A percentile compares a stretch with the other conserved stretches of the same genome.
Evolutionary conservation across 345 rosid species (phyloP).

Genomic region (Raphanus sativus): DNA sequence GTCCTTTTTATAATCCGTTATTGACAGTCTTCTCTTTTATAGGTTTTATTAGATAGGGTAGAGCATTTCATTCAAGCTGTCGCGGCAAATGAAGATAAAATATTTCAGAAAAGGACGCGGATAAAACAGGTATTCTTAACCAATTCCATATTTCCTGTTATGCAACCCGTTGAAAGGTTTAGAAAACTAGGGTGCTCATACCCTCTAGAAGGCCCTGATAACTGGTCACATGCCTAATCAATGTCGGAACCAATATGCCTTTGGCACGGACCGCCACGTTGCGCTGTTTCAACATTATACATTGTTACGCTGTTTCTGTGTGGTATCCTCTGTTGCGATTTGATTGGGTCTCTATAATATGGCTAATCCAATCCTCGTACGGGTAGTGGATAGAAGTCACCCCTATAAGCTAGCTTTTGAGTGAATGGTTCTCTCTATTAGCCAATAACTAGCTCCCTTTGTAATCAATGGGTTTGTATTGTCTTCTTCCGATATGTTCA

Average conservation of each 20-base stretch:
- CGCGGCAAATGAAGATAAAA: slow-evolving; percentile 85
- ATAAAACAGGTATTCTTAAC: slow-evolving; percentile 63
- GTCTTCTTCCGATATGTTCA: not conserved
- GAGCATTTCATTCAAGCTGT: slow-evolving; percentile 87
- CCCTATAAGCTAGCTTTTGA: slow-evolving; percentile 11
- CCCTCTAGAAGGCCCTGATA: slow-evolving; percentile 5
- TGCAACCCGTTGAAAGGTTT: slow-evolving; percentile 3
- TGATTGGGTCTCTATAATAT: slow-evolving; percentile 5
- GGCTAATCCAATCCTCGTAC: not conserved
- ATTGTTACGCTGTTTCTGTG: not conserved
- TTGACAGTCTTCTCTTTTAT: slow-evolving; percentile 18
- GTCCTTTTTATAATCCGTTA: not conserved
- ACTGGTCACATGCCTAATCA: not conserved
- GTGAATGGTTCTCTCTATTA: not conserved
- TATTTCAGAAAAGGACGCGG: slow-evolving; percentile 93
- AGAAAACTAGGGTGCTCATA: slow-evolving; percentile 7
- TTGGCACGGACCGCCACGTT: slow-evolving; percentile 6
- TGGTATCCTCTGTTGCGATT: slow-evolving; percentile 3
- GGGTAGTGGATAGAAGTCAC: not conserved
- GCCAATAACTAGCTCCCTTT: slow-evolving; percentile 10
- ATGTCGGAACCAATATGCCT: slow-evolving; percentile 3
- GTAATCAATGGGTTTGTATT: not conserved
- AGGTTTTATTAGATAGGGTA: slow-evolving; percentile 83
- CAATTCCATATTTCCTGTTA: not conserved
- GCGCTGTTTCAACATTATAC: not conserved